A percentile compares a stretch with the other conserved stretches of the same genome.
Evolutionary conservation across 139 green algal genomes (phyloP).

Genomic region (Gonium pectorale): DNA sequence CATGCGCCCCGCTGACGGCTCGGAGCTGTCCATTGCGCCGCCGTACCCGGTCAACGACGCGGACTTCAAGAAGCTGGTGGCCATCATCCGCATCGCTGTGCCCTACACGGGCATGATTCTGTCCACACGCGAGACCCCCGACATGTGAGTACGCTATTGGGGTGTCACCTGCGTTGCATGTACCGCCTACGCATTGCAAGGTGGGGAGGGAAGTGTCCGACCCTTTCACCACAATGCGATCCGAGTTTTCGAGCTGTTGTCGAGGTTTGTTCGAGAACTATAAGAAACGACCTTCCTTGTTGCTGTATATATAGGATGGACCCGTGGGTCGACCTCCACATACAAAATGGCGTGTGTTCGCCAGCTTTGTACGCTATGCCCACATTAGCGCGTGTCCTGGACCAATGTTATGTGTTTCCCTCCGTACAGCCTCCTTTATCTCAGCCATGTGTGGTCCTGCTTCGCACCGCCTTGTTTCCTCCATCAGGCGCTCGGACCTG

Average conservation of each 20-base stretch:
- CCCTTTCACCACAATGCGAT: too few species aligned
- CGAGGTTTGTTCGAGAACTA: too few species aligned
- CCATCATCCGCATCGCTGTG: constrained; percentile 44
- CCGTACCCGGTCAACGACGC: constrained; percentile 68
- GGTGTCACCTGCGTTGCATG: too few species aligned
- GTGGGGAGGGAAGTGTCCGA: too few species aligned
- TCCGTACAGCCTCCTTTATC: background rate
- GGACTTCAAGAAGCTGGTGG: constrained; percentile 79
- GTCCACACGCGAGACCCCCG: constrained; percentile 67
- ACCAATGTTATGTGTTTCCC: too few species aligned
- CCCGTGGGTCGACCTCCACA: background rate
- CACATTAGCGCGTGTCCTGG: too few species aligned
- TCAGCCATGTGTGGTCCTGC: background rate
- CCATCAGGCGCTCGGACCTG: constrained; percentile 3
- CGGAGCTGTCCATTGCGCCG: constrained; percentile 62
- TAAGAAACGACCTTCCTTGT: background rate
- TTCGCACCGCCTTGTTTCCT: background rate
- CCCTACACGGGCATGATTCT: constrained; percentile 86
- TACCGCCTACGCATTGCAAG: background rate
- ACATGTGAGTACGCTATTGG: constrained; percentile 58
- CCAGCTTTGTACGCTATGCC: too few species aligned
- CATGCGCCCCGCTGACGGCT: constrained; percentile 77
- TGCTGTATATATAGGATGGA: too few species aligned
- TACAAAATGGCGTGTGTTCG: too few species aligned
- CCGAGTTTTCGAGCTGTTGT: too few species aligned